phyloP scores from a whole-genome alignment of 2,329 filamentous ascomycete genomes.

The Stachybotrys chartarum region DNA sequence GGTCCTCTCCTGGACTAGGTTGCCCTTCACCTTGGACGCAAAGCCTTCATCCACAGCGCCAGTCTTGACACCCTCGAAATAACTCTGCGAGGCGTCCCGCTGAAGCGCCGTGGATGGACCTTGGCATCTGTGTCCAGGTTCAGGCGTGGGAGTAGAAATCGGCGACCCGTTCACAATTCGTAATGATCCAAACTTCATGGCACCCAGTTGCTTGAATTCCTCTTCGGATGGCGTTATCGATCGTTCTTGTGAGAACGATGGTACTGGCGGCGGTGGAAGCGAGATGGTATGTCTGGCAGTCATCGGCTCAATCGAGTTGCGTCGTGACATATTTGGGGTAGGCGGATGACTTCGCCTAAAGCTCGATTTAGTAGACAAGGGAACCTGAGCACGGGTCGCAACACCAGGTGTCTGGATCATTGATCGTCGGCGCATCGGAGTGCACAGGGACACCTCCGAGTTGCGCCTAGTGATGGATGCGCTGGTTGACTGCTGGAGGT shows the following conservation, averaged over 20 bases:
- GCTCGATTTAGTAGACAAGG: conserved; percentile 19
- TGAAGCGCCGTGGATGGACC: not conserved
- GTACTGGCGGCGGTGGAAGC: conserved; percentile 13
- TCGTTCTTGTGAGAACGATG: conserved; percentile 12
- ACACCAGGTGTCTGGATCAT: conserved; percentile 41
- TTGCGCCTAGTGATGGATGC: conserved; percentile 20
- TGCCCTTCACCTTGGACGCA: not conserved
- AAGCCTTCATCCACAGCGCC: not conserved
- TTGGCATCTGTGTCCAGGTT: conserved; percentile 5
- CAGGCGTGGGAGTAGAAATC: conserved; percentile 29
- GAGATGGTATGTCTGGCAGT: conserved; percentile 25
- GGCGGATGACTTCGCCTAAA: conserved; percentile 30
- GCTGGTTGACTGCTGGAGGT: conserved; percentile 1
- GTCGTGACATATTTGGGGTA: conserved; percentile 28
- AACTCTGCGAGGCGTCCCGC: not conserved
- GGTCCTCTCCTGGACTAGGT: not conserved
- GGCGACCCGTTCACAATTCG: conserved; percentile 56
- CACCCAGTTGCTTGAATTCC: conserved; percentile 54
- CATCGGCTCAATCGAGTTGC: conserved; percentile 31
- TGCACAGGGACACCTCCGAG: conserved; percentile 41
- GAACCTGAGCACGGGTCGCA: conserved; percentile 32
- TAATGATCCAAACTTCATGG: conserved; percentile 55
- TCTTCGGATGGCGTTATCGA: conserved; percentile 38
- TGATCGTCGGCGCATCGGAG: conserved; percentile 40
- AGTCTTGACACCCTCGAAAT: not conserved